Base-by-base conservation (phyloP, 805 yeast species). In the Kazachstania africana region DNA sequence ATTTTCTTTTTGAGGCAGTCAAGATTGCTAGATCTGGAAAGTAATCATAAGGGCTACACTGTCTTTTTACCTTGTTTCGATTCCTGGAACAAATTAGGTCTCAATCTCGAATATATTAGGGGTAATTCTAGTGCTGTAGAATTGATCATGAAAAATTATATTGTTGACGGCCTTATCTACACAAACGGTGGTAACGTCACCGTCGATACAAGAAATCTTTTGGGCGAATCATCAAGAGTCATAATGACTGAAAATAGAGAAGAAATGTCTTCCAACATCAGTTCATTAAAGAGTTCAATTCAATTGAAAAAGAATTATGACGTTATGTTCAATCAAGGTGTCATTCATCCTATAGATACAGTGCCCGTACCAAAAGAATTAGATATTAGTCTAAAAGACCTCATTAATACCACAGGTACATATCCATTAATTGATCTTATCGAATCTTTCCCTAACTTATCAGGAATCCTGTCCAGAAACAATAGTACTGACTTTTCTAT, bases 241-340 rank as follows among this genome's bases (percentile, higher is more conserved):
- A n/a, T n/a, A n/a, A n/a, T n/a, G n/a, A n/a, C n/a, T n/a, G n/a
- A n/a, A n/a, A n/a, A n/a, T n/a, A n/a, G n/a, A n/a, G n/a, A n/a
- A n/a, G n/a, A n/a, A n/a, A n/a, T n/a, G n/a, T n/a, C n/a, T n/a
- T n/a, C n/a, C n/a, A 8, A 6, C 4, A 12, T 22, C 8, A 27
- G 26, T 1, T 40, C 44, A 9, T 39, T 47, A 3, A 24, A 25
- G 17, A 22, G 24, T 8, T 29, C 30, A 12, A 26, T 20, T 5
- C 14, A 36, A 12, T 18, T 40, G 4, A 27, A 32, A 2, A 37
- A 64, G 32, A 65, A 70, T 36, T 55, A 71, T 1, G 95, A 87
- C 48, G 67, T 82, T 5, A 48, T 87, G 10, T 87, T 81, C 50
- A 74, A 71, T 39, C 78, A 80, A 50, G 97, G 97, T 1, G 94